These are phyloP conservation scores for Venturiaceae sp. DNA, from an alignment of 2,329 filamentous ascomycete species.

Conservation along the genomic window DNA sequence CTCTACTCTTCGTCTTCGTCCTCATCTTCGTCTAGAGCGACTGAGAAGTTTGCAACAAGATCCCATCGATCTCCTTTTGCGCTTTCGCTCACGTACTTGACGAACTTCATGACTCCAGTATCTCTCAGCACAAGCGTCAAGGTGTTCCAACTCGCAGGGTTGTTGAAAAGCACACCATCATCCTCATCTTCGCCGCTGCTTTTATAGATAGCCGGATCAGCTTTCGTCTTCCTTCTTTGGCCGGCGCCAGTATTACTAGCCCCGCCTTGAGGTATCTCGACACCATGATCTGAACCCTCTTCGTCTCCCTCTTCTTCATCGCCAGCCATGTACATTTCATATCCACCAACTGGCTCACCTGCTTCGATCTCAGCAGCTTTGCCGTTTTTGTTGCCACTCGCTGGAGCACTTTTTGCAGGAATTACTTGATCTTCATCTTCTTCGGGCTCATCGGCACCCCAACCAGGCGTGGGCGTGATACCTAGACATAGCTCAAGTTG, in stretches of 20 bases:
- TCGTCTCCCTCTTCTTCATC: conserved; percentile 55
- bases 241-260: conserved; percentile 35
- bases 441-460: conserved; percentile 49
- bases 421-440: conserved; percentile 39
- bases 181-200: conserved; percentile 55
- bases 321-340: conserved; percentile 90
- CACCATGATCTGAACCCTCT: conserved; percentile 25
- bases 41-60: conserved; percentile 67
- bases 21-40: conserved; percentile 39
- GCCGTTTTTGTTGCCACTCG: conserved; percentile 17
- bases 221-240: conserved; percentile 30
- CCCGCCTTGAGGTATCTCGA: conserved; percentile 21
- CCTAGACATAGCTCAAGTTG: conserved; percentile 81
- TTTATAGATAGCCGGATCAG: conserved; percentile 76
- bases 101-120: conserved; percentile 77
- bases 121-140: conserved; percentile 86
- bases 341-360: conserved; percentile 55
- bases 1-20: conserved; percentile 15
- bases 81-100: conserved; percentile 83
- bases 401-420: conserved; percentile 16
- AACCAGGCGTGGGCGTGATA: conserved; percentile 75
- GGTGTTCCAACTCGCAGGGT: conserved; percentile 74
- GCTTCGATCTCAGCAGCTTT: conserved; percentile 22
- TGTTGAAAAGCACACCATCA: conserved; percentile 60
- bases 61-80: conserved; percentile 92